A percentile compares a stretch with the other conserved stretches of the same genome.
Evolutionary conservation across 2,329 filamentous ascomycete genomes (phyloP).

Genomic region (Aspergillus ustus): DNA sequence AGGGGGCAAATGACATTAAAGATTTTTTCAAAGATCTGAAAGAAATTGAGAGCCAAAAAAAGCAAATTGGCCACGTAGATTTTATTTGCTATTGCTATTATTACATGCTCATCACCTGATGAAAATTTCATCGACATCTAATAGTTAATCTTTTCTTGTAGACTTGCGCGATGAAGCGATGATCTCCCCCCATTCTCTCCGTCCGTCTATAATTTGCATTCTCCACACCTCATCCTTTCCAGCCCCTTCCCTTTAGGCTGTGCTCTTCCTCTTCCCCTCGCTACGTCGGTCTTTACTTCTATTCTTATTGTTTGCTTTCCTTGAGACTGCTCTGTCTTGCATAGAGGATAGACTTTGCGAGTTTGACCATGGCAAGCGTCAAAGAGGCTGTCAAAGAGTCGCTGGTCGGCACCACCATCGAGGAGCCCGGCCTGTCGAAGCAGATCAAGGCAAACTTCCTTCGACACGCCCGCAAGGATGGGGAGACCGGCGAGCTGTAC

Average conservation of each 20-base stretch:
- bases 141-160: background rate
- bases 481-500: constrained; percentile 74
- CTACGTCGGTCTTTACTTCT: constrained; percentile 16
- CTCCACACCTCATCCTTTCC: constrained; percentile 23
- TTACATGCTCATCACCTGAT: background rate
- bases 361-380: constrained; percentile 52
- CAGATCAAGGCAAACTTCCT: constrained; percentile 78
- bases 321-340: constrained; percentile 11
- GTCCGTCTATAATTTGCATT: constrained; percentile 22
- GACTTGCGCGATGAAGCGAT: constrained; percentile 5
- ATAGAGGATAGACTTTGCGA: constrained; percentile 19
- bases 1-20: constrained; percentile 8
- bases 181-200: constrained; percentile 22
- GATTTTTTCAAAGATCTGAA: background rate
- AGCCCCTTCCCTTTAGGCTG: constrained; percentile 24
- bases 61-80: constrained; percentile 5
- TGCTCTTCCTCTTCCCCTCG: constrained; percentile 6
- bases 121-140: background rate
- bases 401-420: constrained; percentile 65
- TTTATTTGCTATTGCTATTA: constrained; percentile 1
- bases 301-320: constrained; percentile 13
- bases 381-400: constrained; percentile 79
- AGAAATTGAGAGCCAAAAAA: background rate
- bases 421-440: constrained; percentile 67
- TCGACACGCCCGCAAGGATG: constrained; percentile 75